A percentile compares a stretch with the other conserved stretches of the same genome.
Evolutionary conservation across 2,329 filamentous ascomycete genomes (phyloP).

Genomic region (Kalmusia sp.): DNA sequence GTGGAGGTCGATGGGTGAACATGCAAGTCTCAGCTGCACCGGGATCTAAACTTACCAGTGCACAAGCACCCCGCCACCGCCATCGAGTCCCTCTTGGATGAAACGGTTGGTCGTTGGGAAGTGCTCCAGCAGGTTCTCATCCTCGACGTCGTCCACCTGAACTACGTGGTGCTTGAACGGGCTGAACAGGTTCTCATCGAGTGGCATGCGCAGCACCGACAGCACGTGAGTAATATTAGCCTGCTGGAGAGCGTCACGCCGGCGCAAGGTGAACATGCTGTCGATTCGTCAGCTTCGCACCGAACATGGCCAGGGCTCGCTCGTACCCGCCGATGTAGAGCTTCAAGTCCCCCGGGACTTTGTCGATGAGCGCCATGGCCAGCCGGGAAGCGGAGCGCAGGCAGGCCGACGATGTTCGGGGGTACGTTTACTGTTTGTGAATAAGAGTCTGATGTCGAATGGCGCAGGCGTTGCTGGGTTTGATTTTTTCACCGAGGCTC

Average conservation of each 20-base stretch:
- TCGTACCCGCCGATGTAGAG: slow-evolving; percentile 81
- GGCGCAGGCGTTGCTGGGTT: slow-evolving; percentile 20
- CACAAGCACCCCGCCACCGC: slow-evolving; percentile 68
- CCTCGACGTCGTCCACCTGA: slow-evolving; percentile 88
- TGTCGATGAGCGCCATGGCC: slow-evolving; percentile 67
- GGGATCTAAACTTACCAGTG: slow-evolving; percentile 68
- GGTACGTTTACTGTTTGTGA: slow-evolving; percentile 19
- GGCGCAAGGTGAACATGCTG: slow-evolving; percentile 81
- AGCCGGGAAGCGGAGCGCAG: too few species aligned
- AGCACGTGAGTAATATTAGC: slow-evolving; percentile 87
- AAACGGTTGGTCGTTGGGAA: slow-evolving; percentile 81
- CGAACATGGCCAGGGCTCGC: slow-evolving; percentile 32
- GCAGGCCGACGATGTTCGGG: slow-evolving; percentile 21
- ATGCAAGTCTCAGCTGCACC: slow-evolving; percentile 44
- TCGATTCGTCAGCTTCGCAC: slow-evolving; percentile 32
- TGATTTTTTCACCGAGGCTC: slow-evolving; percentile 35
- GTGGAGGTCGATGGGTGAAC: slow-evolving; percentile 37
- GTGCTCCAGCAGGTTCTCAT: slow-evolving; percentile 84
- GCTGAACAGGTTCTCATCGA: slow-evolving; percentile 63
- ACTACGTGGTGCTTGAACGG: slow-evolving; percentile 77
- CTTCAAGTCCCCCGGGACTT: slow-evolving; percentile 72
- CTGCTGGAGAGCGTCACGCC: slow-evolving; percentile 72
- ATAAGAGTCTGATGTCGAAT: slow-evolving; percentile 20
- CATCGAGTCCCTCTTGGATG: slow-evolving; percentile 77
- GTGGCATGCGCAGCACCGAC: slow-evolving; percentile 75